A percentile compares a stretch with the other conserved stretches of the same genome.
These are phyloP conservation scores for Myriosclerotinia scirpicola DNA, from an alignment of 2,329 filamentous ascomycete species.

Conservation along the genomic window DNA sequence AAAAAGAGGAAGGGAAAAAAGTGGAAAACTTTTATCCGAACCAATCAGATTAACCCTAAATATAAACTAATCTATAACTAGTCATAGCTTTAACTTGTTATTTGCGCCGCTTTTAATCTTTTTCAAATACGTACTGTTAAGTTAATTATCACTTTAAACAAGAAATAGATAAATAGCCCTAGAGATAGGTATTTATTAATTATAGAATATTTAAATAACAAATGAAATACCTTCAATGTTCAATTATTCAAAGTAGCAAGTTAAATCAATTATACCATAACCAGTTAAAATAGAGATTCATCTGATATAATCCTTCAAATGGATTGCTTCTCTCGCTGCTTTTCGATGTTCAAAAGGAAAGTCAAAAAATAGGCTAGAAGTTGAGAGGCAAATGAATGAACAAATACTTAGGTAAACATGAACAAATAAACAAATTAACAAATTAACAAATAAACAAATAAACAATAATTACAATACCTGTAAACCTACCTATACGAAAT, in stretches of 20 bases:
- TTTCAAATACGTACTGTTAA: too few relatives aligned
- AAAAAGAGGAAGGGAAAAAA: background rate
- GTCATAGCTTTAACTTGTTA: background rate
- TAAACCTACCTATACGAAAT: background rate
- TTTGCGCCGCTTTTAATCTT: conserved; percentile 3
- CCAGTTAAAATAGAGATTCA: background rate
- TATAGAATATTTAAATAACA: too few relatives aligned
- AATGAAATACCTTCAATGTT: too few relatives aligned
- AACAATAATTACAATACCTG: background rate
- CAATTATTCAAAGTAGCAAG: background rate
- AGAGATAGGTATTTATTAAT: background rate
- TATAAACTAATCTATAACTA: background rate
- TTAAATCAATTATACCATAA: background rate
- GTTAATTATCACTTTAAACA: background rate
- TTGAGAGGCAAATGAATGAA: too few relatives aligned
- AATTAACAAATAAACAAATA: background rate
- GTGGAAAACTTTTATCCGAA: background rate
- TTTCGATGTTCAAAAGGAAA: too few relatives aligned
- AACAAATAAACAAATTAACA: too few relatives aligned
- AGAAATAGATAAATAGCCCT: background rate
- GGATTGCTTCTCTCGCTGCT: background rate
- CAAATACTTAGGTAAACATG: too few relatives aligned
- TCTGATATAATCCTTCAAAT: background rate
- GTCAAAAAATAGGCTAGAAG: too few relatives aligned
- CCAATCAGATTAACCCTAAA: background rate